A percentile compares a stretch with the other conserved stretches of the same genome.
These are phyloP conservation scores for Umbelopsis vinacea DNA, from an alignment of 192 early-diverging fungal genomes.

Conservation along the genomic window DNA sequence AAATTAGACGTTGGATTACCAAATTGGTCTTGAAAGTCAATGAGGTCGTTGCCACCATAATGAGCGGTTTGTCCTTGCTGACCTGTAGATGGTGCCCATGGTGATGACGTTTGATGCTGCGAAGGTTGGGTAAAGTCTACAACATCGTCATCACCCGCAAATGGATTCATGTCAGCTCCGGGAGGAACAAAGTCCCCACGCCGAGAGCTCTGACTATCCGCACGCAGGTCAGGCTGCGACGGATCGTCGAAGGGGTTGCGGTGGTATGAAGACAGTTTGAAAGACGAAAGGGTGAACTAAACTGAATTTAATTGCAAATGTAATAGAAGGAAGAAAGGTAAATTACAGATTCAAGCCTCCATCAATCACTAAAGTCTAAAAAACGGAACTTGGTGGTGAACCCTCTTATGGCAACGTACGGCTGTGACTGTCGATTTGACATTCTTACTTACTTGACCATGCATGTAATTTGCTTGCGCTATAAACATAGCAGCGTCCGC, in stretches of 20 bases:
- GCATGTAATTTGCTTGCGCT: conserved; percentile 59
- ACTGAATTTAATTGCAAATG: background rate
- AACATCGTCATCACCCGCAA: conserved; percentile 18
- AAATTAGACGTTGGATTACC: conserved; percentile 9
- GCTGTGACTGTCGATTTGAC: background rate
- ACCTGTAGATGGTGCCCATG: conserved; percentile 7
- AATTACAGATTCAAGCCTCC: conserved; percentile 43
- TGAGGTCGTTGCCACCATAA: conserved; percentile 20
- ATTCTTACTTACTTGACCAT: conserved; percentile 64
- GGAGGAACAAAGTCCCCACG: conserved; percentile 18
- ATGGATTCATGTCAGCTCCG: conserved; percentile 15
- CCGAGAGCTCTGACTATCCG: conserved; percentile 19
- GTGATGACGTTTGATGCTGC: conserved; percentile 8
- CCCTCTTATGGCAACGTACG: background rate
- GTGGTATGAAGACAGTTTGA: conserved; percentile 21
- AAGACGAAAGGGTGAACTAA: conserved; percentile 5
- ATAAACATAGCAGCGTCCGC: conserved; percentile 64
- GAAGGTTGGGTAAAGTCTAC: conserved; percentile 3
- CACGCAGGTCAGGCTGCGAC: conserved; percentile 20
- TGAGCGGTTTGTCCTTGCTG: conserved; percentile 6
- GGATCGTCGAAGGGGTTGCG: conserved; percentile 19
- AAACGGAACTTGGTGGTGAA: conserved; percentile 2
- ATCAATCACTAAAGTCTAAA: conserved; percentile 43
- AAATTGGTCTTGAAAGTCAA: conserved; percentile 21
- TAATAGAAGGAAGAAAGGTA: conserved; percentile 1